Conservation (phyloP, 495 filamentous ascomycete species). For the Tuber indicum region DNA sequence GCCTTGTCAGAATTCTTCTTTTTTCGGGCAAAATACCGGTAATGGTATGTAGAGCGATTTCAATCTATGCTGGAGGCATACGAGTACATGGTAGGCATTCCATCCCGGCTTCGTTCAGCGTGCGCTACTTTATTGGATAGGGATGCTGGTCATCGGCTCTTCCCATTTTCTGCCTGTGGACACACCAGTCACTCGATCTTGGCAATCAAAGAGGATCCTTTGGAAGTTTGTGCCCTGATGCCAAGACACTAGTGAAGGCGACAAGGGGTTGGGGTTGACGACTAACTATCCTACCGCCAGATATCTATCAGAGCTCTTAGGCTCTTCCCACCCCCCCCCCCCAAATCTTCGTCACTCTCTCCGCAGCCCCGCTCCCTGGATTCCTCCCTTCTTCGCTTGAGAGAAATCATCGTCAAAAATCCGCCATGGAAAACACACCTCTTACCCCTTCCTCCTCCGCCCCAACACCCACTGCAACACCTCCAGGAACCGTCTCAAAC, state of each 20-base stretch:
- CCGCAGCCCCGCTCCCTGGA: slow-evolving; percentile 32
- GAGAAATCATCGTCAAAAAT: slow-evolving; percentile 8
- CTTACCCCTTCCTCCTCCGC: slow-evolving; percentile 10
- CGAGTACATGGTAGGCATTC: neutral
- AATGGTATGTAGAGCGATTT: neutral
- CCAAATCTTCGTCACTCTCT: slow-evolving; percentile 22
- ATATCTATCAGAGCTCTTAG: slow-evolving; percentile 7
- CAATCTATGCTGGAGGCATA: neutral
- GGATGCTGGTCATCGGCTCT: neutral
- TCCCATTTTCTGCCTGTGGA: neutral
- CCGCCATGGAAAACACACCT: slow-evolving; percentile 1
- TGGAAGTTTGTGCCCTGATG: neutral
- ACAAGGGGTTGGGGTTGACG: neutral
- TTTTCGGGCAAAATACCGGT: neutral
- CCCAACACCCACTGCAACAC: slow-evolving; percentile 27
- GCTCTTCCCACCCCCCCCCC: slow-evolving; percentile 13
- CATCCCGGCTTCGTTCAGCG: neutral
- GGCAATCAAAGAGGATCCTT: neutral
- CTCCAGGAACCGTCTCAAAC: slow-evolving; percentile 34
- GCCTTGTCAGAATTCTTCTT: neutral
- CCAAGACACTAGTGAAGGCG: neutral
- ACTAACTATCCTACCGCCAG: neutral
- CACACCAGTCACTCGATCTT: neutral
- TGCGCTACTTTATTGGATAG: neutral
- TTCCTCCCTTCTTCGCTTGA: slow-evolving; percentile 20